Percentiles rank a stretch among this genome's conserved stretches.
Conservation (phyloP, 2,329 filamentous ascomycete genomes). For the Pestalotiopsis sp. region DNA sequence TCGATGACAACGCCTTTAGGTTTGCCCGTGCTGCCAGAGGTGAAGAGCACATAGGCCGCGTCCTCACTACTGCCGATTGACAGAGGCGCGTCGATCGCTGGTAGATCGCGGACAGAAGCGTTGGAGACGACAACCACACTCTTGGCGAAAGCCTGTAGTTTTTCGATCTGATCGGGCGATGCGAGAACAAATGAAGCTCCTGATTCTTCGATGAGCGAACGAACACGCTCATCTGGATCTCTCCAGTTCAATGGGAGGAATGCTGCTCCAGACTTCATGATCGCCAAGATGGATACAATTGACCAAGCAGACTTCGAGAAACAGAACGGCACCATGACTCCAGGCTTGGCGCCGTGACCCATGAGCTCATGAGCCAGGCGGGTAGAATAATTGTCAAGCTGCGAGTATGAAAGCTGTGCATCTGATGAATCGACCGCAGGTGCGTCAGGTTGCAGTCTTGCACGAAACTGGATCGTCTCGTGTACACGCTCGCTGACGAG, state of each 20-base stretch:
- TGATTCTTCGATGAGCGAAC: not conserved
- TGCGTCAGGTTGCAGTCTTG: not conserved
- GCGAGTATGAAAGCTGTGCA: conserved; percentile 6
- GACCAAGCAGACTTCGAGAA: conserved; percentile 36
- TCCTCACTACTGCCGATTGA: not conserved
- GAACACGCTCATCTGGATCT: conserved; percentile 6
- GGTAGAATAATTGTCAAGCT: conserved; percentile 16
- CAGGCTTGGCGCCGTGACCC: conserved; percentile 28
- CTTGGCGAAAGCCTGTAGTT: not conserved
- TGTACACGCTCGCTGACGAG: conserved; percentile 1
- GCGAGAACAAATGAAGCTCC: not conserved
- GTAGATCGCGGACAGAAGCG: not conserved
- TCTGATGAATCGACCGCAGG: not conserved
- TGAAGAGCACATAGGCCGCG: conserved; percentile 10
- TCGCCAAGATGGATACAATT: conserved; percentile 33
- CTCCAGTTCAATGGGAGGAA: conserved; percentile 34
- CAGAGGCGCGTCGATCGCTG: not conserved
- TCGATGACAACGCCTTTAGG: conserved; percentile 11
- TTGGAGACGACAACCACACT: not conserved
- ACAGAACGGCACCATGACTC: conserved; percentile 32
- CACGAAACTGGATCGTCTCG: conserved; percentile 1
- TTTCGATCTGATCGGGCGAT: not conserved
- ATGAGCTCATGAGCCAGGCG: conserved; percentile 29
- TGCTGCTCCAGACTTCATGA: conserved; percentile 32
- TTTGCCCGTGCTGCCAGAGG: conserved; percentile 11